Evolutionary conservation across 192 early-diverging fungal genomes (phyloP), one percentile per base, ranked within the genome.

Genomic region (Coemansia sp.): DNA sequence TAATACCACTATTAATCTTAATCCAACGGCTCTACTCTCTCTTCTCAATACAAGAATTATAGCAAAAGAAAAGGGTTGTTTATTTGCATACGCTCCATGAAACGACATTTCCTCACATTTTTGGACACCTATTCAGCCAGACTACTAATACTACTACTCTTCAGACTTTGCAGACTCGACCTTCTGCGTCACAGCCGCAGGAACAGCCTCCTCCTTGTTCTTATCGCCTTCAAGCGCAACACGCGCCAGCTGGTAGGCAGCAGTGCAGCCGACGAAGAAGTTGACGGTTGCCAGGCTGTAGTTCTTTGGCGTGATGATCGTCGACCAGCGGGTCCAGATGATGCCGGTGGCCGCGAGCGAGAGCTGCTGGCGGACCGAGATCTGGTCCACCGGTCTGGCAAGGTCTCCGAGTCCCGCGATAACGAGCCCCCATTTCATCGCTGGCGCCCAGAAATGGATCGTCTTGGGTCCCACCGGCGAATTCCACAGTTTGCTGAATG

Each of bases 241-340:
- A 18, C 96, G 86, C 63, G 79, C 86, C 50, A 96, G 74, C 85
- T 99, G 97, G 67, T 91, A 94, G 39, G 92, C 54, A 53, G 94
- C 94, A 56, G 92, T 99, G 63, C 85, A 90, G 39, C 91, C 95
- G 9, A 99, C 92, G 80, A 99, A 98, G 23, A 95, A 60, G 81
- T 99, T 99, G 56, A 99, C 97, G 13, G 87, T 86, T 64, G 95
- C 90, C 69, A 99, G 75, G 68, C 87, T 86, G 76, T 89, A 96
- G 85, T 99, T 99, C 79, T 90, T 89, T 53, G 97, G 97, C 21
- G 86, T 95, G 64, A 99, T 99, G 57, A 95, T 93, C 44, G 88
- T 89, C 6, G 95, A 91, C 86, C 95, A 99, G 50, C 97, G 92
- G n/a, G 91, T 90, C 97, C 97, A 99, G 77, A 99, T 99, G 61